Base-by-base conservation (phyloP, 495 filamentous ascomycete genomes). In the Trichoderma gamsii region DNA sequence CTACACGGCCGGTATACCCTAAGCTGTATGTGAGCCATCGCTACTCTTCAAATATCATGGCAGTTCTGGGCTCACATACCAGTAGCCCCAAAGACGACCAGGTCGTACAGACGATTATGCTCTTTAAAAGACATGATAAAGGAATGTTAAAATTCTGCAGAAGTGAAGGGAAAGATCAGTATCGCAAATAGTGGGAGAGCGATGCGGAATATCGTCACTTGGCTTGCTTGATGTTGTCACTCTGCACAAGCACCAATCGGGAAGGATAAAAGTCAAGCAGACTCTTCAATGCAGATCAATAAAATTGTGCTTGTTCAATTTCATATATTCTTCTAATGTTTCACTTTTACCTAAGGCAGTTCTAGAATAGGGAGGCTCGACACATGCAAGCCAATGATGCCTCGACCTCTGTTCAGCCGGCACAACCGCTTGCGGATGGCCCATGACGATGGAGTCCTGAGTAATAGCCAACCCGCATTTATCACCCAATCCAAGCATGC, bases 1-100 rank as follows among this genome's bases (percentile, higher is more conserved):
- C 88, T 35, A 90, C 79, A 71, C 87, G 88, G 13, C 94, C 94
- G 0, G 94, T 98, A 78, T 96, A 97, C 25, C 94, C 94, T 71
- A 86, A 86, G 15, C 65, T 63, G 43, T 5, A 41, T 41, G 21
- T 67, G 67, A 66, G 25, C 35, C 67, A 49, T 63, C 49, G 35
- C 46, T 11, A 41, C 11, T 16, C 32, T 12, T 35, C 16, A 59
- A 43, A 9, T 18, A 3, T 4, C 66, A 25, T 61, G 7, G 2
- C 25, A 32, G 32, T 29, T 41, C 18, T 4, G 23, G 12, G 1
- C 18, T 56, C 32, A 66, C 67, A 71, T 73, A 80, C 81, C 81
- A 64, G 79, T 79, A 59, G 92, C 92, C 23, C 94, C 94, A 43
- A 94, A 85, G 41, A 98, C 80, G 21, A 97, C 82, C 64, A 97